Base-by-base conservation (phyloP, 2,329 filamentous ascomycete species). In the Penicillium expansum region DNA sequence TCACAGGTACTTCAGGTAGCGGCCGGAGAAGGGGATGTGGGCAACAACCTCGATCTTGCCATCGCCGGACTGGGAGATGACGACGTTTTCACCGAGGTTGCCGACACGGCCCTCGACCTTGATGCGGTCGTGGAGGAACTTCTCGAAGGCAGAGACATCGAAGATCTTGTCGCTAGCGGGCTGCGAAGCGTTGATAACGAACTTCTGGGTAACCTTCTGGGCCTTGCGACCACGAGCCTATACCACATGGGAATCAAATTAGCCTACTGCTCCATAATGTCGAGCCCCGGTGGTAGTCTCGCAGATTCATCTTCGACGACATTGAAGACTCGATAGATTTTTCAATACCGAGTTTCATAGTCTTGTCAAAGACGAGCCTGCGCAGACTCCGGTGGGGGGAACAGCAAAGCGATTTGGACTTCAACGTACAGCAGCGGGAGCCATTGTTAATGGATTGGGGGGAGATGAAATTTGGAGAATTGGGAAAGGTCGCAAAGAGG, bases 71-170 rank as follows among this genome's bases (percentile, higher is more conserved):
- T 96, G 91, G 76, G 86, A 87, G 84, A 99, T 94, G 77, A 86
- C 83, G 76, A 99, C 87, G 77, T 84, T 86, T 76, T 97, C 94
- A 77, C 94, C 94, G 71, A 99, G 90, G 88, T 99, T 97, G 73
- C 92, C 92, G 76, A 93, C 92, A 77, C 92, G 93, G 83, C 93
- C 93, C 71, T 75, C 94, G 72, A 99, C 92, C 91, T 99, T 99
- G 88, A 99, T 96, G 83, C 90, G 92, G 82, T 97, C 94, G 86
- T 97, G 92, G 65, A 99, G 90, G 90, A 99, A 99, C 88, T 97
- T 97, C 84, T 97, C 92, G 80, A 99, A 99, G 71, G 92, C 92
- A 74, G 90, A 87, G 79, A 96, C 88, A 80, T 99, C 94, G 87
- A 99, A 97, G 87, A 99, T 99, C 89, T 97, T 97, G 87, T 99